These are phyloP conservation scores for Lipomyces kockii DNA, from an alignment of 805 yeast species.

Conservation along the genomic window DNA sequence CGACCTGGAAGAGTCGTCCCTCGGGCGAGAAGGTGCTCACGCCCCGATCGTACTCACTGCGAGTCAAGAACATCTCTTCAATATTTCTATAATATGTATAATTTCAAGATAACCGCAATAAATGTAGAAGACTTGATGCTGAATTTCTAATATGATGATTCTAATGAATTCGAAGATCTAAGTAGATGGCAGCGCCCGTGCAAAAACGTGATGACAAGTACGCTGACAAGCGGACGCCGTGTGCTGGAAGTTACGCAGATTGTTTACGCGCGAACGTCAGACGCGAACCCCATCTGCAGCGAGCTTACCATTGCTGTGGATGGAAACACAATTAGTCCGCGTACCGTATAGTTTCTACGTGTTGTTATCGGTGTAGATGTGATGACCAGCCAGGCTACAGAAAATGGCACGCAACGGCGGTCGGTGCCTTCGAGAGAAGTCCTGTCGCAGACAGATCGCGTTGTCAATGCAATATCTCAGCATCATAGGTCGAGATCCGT, in stretches of 20 bases:
- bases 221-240: neutral
- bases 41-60: conserved; percentile 99
- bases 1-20: conserved; percentile 97
- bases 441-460: conserved; percentile 29
- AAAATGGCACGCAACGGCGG: conserved; percentile 2
- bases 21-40: conserved; percentile 98
- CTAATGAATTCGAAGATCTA: neutral
- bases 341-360: neutral
- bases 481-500: neutral
- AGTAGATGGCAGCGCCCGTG: neutral
- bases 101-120: neutral
- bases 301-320: neutral
- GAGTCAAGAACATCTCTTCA: conserved; percentile 83
- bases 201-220: neutral
- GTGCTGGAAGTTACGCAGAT: neutral
- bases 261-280: conserved; percentile 16
- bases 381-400: neutral
- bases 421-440: conserved; percentile 11
- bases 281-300: neutral
- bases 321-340: neutral
- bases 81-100: conserved; percentile 3
- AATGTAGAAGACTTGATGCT: neutral
- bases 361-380: neutral
- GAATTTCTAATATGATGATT: neutral
- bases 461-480: conserved; percentile 15